These are phyloP conservation scores for Cyanidium caldarium DNA, from an alignment of 23 red algal species.

Conservation along the genomic window DNA sequence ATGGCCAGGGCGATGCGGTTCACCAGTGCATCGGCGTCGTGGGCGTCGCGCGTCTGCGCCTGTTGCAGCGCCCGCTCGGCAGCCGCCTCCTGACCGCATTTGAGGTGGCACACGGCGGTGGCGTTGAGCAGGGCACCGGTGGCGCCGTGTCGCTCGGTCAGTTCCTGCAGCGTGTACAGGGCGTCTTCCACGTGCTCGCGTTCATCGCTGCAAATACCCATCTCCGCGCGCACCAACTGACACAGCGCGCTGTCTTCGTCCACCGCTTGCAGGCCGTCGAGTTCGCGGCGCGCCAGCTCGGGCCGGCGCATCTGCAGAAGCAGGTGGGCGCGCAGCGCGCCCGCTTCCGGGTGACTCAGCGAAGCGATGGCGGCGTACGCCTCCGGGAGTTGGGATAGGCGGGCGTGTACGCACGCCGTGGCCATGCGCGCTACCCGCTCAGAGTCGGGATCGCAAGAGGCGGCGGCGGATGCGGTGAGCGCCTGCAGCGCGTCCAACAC, in stretches of 20 bases:
- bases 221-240: slow-evolving; percentile 41
- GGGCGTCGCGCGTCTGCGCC: slow-evolving; percentile 51
- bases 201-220: slow-evolving; percentile 24
- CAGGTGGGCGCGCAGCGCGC: too few species aligned
- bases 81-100: slow-evolving; percentile 31
- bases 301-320: slow-evolving; percentile 70
- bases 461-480: too few species aligned
- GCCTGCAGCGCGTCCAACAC: too few species aligned
- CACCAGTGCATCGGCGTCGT: slow-evolving; percentile 44
- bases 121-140: slow-evolving; percentile 71
- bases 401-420: too few species aligned
- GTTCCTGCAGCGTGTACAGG: slow-evolving; percentile 43
- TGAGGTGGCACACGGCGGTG: slow-evolving; percentile 44
- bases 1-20: slow-evolving; percentile 39
- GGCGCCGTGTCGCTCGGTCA: slow-evolving; percentile 64
- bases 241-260: slow-evolving; percentile 59
- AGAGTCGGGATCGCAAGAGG: too few species aligned
- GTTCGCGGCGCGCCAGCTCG: slow-evolving; percentile 41
- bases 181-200: slow-evolving; percentile 43
- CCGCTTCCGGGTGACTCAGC: too few species aligned
- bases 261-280: slow-evolving; percentile 31
- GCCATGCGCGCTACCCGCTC: too few species aligned
- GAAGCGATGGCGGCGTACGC: too few species aligned
- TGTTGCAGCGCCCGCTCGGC: slow-evolving; percentile 58
- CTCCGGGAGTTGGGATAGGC: too few species aligned